phyloP scores from a whole-genome alignment of 306 rosid species.

The peach (Prunus persica) region DNA sequence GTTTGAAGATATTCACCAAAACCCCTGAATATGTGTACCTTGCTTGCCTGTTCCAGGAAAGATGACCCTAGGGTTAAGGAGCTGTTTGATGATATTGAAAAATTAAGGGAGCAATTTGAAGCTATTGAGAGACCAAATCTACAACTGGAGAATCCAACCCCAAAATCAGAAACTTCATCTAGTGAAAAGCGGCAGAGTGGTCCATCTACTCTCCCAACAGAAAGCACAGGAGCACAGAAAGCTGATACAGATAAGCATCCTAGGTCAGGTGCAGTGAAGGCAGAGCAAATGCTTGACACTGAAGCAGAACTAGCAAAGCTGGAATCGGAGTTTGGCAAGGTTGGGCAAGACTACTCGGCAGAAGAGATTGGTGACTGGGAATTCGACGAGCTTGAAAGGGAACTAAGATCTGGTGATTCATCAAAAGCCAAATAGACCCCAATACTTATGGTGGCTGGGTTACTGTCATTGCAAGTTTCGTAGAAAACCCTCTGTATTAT shows the following conservation, averaged over 20 bases:
- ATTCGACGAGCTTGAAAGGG: conserved; percentile 95
- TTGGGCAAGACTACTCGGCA: conserved; percentile 62
- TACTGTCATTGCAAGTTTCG: conserved; percentile 32
- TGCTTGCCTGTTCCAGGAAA: conserved; percentile 54
- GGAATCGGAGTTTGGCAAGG: conserved; percentile 89
- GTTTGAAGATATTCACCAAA: background rate
- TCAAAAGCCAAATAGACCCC: conserved; percentile 28
- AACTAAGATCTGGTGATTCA: conserved; percentile 56
- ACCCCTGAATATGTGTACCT: conserved; percentile 4
- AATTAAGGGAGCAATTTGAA: conserved; percentile 63
- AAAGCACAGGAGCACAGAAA: conserved; percentile 29
- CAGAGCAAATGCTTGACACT: conserved; percentile 48
- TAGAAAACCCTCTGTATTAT: conserved; percentile 23
- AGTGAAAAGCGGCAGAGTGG: conserved; percentile 36
- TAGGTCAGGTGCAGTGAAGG: conserved; percentile 37
- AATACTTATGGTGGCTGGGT: conserved; percentile 5
- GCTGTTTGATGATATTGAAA: conserved; percentile 68
- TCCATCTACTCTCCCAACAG: conserved; percentile 28
- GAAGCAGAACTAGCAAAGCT: conserved; percentile 86
- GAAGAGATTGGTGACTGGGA: conserved; percentile 96
- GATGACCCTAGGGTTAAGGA: conserved; percentile 67
- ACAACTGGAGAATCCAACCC: conserved; percentile 68
- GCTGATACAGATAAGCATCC: conserved; percentile 34
- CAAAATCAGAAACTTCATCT: conserved; percentile 45
- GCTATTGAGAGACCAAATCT: conserved; percentile 80